Conservation (phyloP, 2,329 filamentous ascomycete genomes). For the Aureobasidium sp. region DNA sequence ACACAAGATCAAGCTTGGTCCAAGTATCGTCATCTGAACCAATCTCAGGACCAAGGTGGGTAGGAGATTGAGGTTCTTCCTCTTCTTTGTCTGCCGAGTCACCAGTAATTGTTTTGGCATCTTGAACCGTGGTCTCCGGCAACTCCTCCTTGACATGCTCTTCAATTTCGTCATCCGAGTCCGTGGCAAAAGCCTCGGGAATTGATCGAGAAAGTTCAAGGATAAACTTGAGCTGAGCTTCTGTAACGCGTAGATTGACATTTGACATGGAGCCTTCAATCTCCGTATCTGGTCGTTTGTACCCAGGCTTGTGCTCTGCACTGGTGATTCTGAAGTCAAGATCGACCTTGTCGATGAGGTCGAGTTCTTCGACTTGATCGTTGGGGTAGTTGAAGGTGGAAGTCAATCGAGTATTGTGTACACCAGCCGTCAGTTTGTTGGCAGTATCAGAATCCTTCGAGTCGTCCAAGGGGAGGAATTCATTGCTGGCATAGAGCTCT, state of each 20-base stretch:
- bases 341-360: constrained; percentile 96
- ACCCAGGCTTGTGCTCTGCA: constrained; percentile 69
- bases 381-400: constrained; percentile 77
- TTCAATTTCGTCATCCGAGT: constrained; percentile 57
- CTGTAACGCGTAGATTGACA: constrained; percentile 80
- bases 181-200: constrained; percentile 74
- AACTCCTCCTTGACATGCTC: constrained; percentile 69
- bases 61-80: constrained; percentile 26
- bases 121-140: constrained; percentile 44
- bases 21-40: constrained; percentile 61
- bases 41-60: constrained; percentile 52
- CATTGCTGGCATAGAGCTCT: constrained; percentile 95
- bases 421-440: constrained; percentile 84
- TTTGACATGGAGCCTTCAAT: constrained; percentile 88
- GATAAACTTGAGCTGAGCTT: constrained; percentile 82
- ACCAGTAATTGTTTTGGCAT: constrained; percentile 41
- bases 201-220: constrained; percentile 81
- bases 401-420: constrained; percentile 83
- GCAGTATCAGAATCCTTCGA: constrained; percentile 62
- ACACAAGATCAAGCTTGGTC: constrained; percentile 89
- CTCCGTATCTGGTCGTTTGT: constrained; percentile 80
- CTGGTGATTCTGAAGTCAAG: constrained; percentile 88
- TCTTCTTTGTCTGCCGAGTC: constrained; percentile 21
- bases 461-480: constrained; percentile 77
- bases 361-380: constrained; percentile 69